Evolutionary conservation across 2,329 filamentous ascomycete species (phyloP).

Genomic region (Calonectria pteridis): DNA sequence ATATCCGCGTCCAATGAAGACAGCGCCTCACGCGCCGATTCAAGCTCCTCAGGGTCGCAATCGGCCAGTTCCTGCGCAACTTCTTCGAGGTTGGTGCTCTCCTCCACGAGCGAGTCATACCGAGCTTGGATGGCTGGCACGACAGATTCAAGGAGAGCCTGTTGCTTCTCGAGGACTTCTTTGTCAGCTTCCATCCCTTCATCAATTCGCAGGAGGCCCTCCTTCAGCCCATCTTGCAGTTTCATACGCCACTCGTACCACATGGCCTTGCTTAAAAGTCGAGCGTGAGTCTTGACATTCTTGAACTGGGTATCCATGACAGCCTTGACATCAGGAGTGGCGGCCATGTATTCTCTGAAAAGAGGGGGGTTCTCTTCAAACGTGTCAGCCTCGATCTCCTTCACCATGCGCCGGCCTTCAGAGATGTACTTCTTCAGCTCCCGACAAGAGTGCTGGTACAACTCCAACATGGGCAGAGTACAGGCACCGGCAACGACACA

Average conservation of each 20-base stretch:
- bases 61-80: constrained; percentile 81
- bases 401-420: constrained; percentile 89
- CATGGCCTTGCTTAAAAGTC: constrained; percentile 91
- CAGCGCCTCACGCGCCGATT: constrained; percentile 78
- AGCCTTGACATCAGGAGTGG: constrained; percentile 83
- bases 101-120: constrained; percentile 70
- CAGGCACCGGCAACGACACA: constrained; percentile 91
- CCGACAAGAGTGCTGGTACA: constrained; percentile 95
- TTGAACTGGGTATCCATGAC: constrained; percentile 98
- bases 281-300: constrained; percentile 93
- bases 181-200: constrained; percentile 84
- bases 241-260: constrained; percentile 99
- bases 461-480: constrained; percentile 90
- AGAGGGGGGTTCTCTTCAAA: constrained; percentile 90
- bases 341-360: constrained; percentile 91
- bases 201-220: constrained; percentile 80
- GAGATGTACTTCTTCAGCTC: constrained; percentile 98
- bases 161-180: constrained; percentile 73
- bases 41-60: constrained; percentile 84
- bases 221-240: constrained; percentile 82
- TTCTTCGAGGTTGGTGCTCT: constrained; percentile 77
- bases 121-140: constrained; percentile 75
- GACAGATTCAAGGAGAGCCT: constrained; percentile 74
- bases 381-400: constrained; percentile 90
- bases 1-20: constrained; percentile 75